These are phyloP conservation scores for Rhodofomes roseus DNA, from an alignment of 1,284 basidiomycete species.

Conservation along the genomic window DNA sequence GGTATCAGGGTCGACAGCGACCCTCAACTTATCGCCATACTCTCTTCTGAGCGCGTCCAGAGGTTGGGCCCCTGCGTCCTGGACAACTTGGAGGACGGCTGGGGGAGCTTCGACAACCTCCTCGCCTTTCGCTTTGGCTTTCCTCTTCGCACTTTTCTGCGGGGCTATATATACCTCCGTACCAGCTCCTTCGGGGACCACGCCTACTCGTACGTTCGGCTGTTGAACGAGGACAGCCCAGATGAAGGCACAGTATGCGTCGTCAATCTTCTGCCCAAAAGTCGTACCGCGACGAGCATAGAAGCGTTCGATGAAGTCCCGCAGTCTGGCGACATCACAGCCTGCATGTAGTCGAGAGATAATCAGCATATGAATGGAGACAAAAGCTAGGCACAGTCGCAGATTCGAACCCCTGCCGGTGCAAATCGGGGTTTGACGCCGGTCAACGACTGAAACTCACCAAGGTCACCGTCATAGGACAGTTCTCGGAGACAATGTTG, in stretches of 20 bases:
- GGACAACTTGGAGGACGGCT: constrained; percentile 47
- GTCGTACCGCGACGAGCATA: constrained; percentile 41
- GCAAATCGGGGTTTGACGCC: neutral
- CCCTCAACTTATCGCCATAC: constrained; percentile 62
- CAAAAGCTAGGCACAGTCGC: constrained; percentile 3
- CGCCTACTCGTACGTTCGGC: constrained; percentile 68
- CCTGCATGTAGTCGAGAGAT: constrained; percentile 38
- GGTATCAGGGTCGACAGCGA: constrained; percentile 71
- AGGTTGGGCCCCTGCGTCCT: constrained; percentile 46
- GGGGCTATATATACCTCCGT: constrained; percentile 75
- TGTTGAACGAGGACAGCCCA: constrained; percentile 77
- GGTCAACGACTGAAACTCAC: constrained; percentile 38
- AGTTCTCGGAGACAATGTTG: constrained; percentile 74
- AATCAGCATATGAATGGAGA: neutral
- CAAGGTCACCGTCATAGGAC: constrained; percentile 79
- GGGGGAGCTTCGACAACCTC: constrained; percentile 38
- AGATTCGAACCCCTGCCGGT: constrained; percentile 33
- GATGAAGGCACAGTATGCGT: constrained; percentile 73
- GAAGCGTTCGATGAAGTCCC: constrained; percentile 65
- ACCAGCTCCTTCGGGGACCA: constrained; percentile 49
- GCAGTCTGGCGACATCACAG: constrained; percentile 64
- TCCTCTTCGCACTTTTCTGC: constrained; percentile 59
- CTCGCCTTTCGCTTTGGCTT: constrained; percentile 54
- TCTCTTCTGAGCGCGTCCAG: constrained; percentile 51
- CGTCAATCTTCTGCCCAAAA: constrained; percentile 60